A percentile compares a stretch with the other conserved stretches of the same genome.
phyloP scores from a whole-genome alignment of 108 stramenopile genomes.

The Pseudonitzschia delicatissima region DNA sequence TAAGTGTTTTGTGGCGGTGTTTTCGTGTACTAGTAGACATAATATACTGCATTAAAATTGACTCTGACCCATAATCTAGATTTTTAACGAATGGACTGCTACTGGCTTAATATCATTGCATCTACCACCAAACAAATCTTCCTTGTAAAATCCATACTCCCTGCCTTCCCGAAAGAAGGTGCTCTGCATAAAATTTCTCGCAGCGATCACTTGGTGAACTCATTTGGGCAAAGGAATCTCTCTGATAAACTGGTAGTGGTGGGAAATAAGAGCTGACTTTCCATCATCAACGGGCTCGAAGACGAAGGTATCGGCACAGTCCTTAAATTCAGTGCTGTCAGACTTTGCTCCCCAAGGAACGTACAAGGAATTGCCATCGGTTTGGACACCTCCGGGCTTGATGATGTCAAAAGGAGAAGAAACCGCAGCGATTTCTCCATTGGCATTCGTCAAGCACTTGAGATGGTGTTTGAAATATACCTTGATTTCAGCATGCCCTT shows the following conservation, averaged over 20 bases:
- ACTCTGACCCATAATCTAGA: too few species aligned
- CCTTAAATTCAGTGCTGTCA: neutral
- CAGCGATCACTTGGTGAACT: too few species aligned
- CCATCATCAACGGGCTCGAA: neutral
- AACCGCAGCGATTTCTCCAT: neutral
- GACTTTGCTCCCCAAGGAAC: neutral
- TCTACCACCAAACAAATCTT: too few species aligned
- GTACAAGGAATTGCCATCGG: neutral
- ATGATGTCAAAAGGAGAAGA: neutral
- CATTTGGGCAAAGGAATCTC: too few species aligned
- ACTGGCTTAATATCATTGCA: too few species aligned
- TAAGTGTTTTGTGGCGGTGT: too few species aligned
- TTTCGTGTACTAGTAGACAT: too few species aligned
- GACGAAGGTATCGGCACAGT: neutral
- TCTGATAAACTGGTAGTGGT: conserved; percentile 3
- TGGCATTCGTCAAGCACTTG: neutral
- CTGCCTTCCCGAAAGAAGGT: too few species aligned
- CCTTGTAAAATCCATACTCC: too few species aligned
- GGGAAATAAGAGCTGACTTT: neutral
- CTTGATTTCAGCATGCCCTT: neutral
- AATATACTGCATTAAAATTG: too few species aligned
- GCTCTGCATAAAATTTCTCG: too few species aligned
- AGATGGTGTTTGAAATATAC: neutral
- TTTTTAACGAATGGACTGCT: too few species aligned
- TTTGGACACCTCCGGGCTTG: neutral